Evolutionary conservation across 106 monocot species (phyloP), one percentile per base, ranked within the genome.

Genomic region (Acorus gramineus): DNA sequence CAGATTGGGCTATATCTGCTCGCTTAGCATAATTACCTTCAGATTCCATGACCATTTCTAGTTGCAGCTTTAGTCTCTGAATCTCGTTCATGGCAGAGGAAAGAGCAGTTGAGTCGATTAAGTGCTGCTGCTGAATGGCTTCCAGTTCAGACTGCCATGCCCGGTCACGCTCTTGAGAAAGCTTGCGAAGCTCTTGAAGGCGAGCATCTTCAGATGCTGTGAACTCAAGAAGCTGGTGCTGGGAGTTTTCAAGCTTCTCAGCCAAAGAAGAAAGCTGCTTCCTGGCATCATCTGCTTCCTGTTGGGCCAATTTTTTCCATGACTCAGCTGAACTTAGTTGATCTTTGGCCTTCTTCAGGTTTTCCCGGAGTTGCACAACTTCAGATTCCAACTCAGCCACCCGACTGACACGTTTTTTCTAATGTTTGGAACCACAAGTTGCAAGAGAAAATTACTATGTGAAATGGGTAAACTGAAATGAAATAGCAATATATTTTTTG

Each of bases 91-190:
- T 74, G 57, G 91, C 80, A 12, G 83, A 74, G 11, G 49, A 14
- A 52, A 89, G 56, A 55, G 84, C 84, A 28, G 73, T 67, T 0
- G 75, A 77, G 68, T 90, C 95, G 48, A 64, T 67, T 4, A 82
- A 76, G 3, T 80, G 84, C 50, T 94, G 86, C 10, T 86, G 77
- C 63, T 85, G 82, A 46, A 83, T 68, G 49, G 91, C 87, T 52
- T 84, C 85, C 0, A 96, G 84, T 64, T 96, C 90, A 7, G 90
- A 85, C 68, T 85, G 78, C 95, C 90, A 90, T 9, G 78, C 80
- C 4, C 65, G 64, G 53, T 96, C 95, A 2, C 82, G 71, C 60
- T 85, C 82, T 53, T 82, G 78, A 49, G 82, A 81, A 55, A 87
- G 68, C 59, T 80, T 74, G 44, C 75, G 69, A 3, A 96, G 78